Evolutionary conservation across 139 green algal genomes (phyloP).

Genomic region (Chlamydomonas sp.): DNA sequence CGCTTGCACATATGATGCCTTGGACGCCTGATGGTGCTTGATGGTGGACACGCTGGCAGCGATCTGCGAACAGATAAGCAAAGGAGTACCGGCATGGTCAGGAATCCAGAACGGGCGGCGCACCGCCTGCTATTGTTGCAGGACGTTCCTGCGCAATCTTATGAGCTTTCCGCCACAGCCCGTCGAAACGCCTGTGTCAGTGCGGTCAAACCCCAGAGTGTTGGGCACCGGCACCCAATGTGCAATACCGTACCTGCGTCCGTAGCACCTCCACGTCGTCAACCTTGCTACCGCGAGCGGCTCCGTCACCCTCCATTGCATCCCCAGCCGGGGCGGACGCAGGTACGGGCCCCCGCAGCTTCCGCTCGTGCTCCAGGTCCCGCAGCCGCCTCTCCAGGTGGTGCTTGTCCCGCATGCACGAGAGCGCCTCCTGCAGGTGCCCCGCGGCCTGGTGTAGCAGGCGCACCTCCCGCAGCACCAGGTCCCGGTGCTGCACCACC

Average conservation of each 20-base stretch:
- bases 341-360: neutral
- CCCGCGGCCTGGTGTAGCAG: conserved; percentile 5
- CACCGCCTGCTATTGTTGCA: neutral
- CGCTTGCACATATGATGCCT: conserved; percentile 4
- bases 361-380: conserved; percentile 9
- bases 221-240: neutral
- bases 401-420: conserved; percentile 36
- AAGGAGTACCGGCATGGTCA: neutral
- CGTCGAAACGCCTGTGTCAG: neutral
- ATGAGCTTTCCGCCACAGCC: neutral
- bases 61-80: neutral
- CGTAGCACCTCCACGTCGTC: conserved; percentile 8
- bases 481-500: neutral
- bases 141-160: neutral
- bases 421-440: conserved; percentile 24
- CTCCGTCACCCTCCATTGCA: neutral
- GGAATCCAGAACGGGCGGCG: neutral
- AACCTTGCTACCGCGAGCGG: neutral
- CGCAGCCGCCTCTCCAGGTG: conserved; percentile 17
- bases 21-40: conserved; percentile 23
- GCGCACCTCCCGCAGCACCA: conserved; percentile 1
- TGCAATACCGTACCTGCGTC: conserved; percentile 20
- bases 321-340: neutral
- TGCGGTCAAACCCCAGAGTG: neutral
- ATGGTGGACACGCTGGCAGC: conserved; percentile 10